Percentiles rank a stretch among this genome's conserved stretches.
Conservation (phyloP, 495 filamentous ascomycete species). For the Friedmanniomyces simplex region DNA sequence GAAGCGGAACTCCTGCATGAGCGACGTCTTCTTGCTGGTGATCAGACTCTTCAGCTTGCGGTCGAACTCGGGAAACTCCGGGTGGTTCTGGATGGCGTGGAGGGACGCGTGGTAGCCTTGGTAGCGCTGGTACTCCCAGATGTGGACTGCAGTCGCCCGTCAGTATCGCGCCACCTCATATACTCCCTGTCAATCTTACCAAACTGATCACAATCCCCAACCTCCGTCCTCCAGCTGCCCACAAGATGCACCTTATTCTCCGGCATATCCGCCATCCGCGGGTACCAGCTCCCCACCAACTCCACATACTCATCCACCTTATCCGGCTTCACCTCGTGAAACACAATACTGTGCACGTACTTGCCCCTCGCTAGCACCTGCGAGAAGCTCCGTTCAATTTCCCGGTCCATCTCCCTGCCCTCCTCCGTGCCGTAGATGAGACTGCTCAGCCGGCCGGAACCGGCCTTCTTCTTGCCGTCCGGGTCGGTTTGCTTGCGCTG, state of each 20-base stretch:
- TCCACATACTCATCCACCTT: constrained; percentile 91
- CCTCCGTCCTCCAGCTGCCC: constrained; percentile 96
- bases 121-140: constrained; percentile 99
- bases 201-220: constrained; percentile 96
- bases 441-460: constrained; percentile 43
- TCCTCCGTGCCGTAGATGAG: constrained; percentile 96
- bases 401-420: constrained; percentile 79
- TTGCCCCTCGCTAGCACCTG: constrained; percentile 92
- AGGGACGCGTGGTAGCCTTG: constrained; percentile 89
- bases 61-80: constrained; percentile 74
- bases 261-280: constrained; percentile 63
- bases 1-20: constrained; percentile 99
- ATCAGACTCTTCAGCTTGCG: constrained; percentile 69
- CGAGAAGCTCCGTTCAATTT: constrained; percentile 89
- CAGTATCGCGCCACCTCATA: background rate
- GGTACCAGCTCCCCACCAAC: constrained; percentile 88
- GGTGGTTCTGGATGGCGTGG: constrained; percentile 66
- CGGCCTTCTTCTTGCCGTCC: constrained; percentile 40
- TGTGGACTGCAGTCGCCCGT: constrained; percentile 58
- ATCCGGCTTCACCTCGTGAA: constrained; percentile 92
- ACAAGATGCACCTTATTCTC: constrained; percentile 93
- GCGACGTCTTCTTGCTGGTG: constrained; percentile 68
- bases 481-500: constrained; percentile 34
- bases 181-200: constrained; percentile 42
- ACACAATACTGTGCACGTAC: constrained; percentile 95